Evolutionary conservation across 2,329 filamentous ascomycete genomes (phyloP), one percentile per base, ranked within the genome.

Genomic region (Penicillium sp.): DNA sequence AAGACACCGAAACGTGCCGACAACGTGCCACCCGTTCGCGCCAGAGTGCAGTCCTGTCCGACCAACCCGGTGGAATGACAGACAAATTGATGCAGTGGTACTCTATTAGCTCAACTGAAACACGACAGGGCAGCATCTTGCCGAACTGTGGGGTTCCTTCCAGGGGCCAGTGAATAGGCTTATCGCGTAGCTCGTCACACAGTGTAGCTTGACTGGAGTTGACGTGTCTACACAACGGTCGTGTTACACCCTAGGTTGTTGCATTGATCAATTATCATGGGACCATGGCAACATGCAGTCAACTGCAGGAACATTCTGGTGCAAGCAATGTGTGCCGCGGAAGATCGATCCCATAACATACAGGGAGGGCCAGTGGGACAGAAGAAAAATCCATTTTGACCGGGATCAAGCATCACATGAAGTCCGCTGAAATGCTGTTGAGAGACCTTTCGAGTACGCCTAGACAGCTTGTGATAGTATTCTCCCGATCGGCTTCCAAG

Each of bases 61-160:
- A 25, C 25, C 34, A 30, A 29, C 35, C 19, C 19, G 27, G 35
- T 38, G 35, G 11, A 35, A 27, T 17, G 31, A 29, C 35, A 35
- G 31, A 35, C 31, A 32, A 32, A 7, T 10, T 20, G 19, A 6
- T 18, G 9, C 23, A 20, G n/a, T 7, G n/a, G n/a, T n/a, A n/a
- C 33, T 20, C 7, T 26, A 26, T 16, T 27, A 20, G 29, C 6
- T 8, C 13, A 11, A 20, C 29, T n/a, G 27, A 25, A 26, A 10
- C 15, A 35, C 26, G 26, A 14, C 15, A 32, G 14, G 18, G 21
- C 8, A 14, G 15, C 10, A 41, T 32, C 27, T 19, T 25, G 20
- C 39, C 33, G 27, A 31, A 26, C 14, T 14, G 7, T 11, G 14
- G 16, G 28, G n/a, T 15, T 37, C 17, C 33, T 21, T 15, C 10